A percentile compares a stretch with the other conserved stretches of the same genome.
These are phyloP conservation scores for Globisporangium spinosum DNA, from an alignment of 352 stramenopile species.

Conservation along the genomic window DNA sequence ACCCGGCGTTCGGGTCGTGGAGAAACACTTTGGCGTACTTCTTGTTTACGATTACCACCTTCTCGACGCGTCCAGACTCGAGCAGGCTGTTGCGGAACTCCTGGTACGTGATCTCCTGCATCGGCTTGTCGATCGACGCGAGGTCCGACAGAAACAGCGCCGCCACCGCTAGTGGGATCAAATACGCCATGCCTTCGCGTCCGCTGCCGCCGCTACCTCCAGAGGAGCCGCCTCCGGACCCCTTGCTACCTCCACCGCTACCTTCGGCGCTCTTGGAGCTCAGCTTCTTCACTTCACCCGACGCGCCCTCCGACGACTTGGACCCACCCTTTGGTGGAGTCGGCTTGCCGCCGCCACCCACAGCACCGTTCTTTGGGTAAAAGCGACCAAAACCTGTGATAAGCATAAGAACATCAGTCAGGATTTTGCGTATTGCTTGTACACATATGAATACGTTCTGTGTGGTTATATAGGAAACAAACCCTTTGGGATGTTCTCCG, in stretches of 20 bases:
- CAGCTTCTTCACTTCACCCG: slow-evolving; percentile 61
- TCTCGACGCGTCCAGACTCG: slow-evolving; percentile 82
- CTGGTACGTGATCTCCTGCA: slow-evolving; percentile 91
- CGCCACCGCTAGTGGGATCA: slow-evolving; percentile 67
- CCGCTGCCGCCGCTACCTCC: slow-evolving; percentile 32
- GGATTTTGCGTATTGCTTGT: too few relatives aligned
- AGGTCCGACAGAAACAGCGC: slow-evolving; percentile 75
- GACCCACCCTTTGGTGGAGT: slow-evolving; percentile 46
- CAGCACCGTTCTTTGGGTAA: slow-evolving; percentile 71
- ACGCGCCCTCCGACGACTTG: slow-evolving; percentile 43
- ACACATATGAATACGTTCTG: background rate
- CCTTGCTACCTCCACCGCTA: slow-evolving; percentile 36
- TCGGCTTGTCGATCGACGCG: slow-evolving; percentile 68
- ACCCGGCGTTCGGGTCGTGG: slow-evolving; percentile 33
- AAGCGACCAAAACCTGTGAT: slow-evolving; percentile 70
- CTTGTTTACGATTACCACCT: slow-evolving; percentile 90
- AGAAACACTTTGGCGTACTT: slow-evolving; percentile 89
- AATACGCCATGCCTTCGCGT: slow-evolving; percentile 66
- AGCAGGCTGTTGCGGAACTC: slow-evolving; percentile 88
- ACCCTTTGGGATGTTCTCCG: slow-evolving; percentile 77
- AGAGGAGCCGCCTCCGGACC: slow-evolving; percentile 26
- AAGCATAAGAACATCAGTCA: background rate
- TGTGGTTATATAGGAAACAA: background rate
- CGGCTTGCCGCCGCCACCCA: slow-evolving; percentile 31
- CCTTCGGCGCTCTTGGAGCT: slow-evolving; percentile 52